These are phyloP conservation scores for Acmispon strigosus DNA, from an alignment of 306 rosid genomes.

Conservation along the genomic window DNA sequence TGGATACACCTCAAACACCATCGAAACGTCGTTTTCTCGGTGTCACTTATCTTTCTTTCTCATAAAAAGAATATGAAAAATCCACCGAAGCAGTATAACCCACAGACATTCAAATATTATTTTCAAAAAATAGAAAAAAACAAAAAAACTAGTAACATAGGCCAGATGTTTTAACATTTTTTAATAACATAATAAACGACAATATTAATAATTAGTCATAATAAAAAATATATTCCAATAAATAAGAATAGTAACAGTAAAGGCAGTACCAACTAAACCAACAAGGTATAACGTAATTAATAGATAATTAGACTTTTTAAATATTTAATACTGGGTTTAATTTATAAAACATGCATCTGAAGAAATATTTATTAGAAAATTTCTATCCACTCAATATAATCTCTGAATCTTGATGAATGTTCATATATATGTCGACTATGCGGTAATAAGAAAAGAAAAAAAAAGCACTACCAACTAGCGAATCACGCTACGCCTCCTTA, in stretches of 20 bases:
- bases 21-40: background rate
- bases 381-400: no score
- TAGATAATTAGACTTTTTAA: no score
- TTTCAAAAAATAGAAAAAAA: background rate
- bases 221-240: background rate
- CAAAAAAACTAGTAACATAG: background rate
- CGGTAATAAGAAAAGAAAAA: no score
- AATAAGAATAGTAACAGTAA: conserved; percentile 15
- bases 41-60: background rate
- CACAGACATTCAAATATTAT: background rate
- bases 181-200: background rate
- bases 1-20: background rate
- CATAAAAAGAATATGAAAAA: no score
- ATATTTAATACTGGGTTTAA: no score
- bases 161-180: background rate
- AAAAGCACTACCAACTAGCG: background rate
- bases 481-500: background rate
- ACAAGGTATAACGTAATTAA: no score
- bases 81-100: no score
- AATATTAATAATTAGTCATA: background rate
- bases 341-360: no score
- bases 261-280: conserved; percentile 8
- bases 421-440: no score
- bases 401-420: no score
- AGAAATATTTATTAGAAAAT: no score